phyloP scores from a whole-genome alignment of 139 green algal species.

The Chlamydomonas sp. region DNA sequence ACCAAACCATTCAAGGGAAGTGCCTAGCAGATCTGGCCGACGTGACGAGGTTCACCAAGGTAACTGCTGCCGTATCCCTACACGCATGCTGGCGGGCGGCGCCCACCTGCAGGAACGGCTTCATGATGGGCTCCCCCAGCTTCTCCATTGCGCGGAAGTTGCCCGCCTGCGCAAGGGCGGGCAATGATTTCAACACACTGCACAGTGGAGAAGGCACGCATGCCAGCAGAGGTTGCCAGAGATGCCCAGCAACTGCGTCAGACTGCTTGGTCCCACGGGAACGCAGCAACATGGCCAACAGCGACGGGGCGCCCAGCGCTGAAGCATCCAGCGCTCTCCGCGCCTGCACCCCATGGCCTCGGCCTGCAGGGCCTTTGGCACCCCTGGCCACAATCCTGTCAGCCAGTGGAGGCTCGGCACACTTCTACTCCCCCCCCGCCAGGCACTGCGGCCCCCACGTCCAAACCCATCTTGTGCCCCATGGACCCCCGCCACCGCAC shows the following conservation, averaged over 20 bases:
- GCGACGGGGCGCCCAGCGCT: too few species aligned
- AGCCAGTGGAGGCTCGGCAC: too few species aligned
- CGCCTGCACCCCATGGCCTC: too few species aligned
- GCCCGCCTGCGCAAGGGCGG: constrained; percentile 29
- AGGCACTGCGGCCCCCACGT: too few species aligned
- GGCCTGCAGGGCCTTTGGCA: too few species aligned
- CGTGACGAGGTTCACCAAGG: background rate
- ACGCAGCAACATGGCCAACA: background rate
- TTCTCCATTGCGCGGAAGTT: constrained; percentile 89
- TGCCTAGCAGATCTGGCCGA: background rate
- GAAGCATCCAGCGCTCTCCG: too few species aligned
- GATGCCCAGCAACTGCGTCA: too few species aligned
- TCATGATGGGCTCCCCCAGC: constrained; percentile 77
- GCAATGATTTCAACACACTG: background rate
- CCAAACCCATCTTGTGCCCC: background rate
- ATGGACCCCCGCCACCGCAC: background rate
- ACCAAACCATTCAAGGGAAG: background rate
- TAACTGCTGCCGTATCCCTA: background rate
- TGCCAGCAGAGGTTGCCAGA: background rate
- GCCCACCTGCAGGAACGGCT: constrained; percentile 88
- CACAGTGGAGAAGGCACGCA: background rate
- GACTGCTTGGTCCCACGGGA: background rate
- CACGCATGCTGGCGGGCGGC: background rate
- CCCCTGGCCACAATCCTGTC: too few species aligned
- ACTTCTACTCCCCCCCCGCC: too few species aligned